Base-by-base conservation (phyloP, 805 yeast genomes). In the Monosporozyma aerobia region DNA sequence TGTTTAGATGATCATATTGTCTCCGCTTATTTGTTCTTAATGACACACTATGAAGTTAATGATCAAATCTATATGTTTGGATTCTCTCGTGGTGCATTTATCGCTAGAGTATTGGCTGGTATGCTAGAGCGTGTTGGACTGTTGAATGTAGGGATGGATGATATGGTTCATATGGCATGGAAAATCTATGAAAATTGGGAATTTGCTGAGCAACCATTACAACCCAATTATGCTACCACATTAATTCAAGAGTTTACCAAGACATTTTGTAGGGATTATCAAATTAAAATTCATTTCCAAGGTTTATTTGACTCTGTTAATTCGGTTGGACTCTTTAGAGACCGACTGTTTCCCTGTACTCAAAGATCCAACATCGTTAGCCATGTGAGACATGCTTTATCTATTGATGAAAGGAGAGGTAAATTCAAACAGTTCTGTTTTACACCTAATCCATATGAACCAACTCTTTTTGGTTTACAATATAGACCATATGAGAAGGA, bases 261-360 rank as follows among this genome's bases (percentile, higher is more conserved):
- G 47, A 78, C 83, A 0, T 83, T 83, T 60, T 75, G 80, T 13
- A 65, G 80, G 48, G 58, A 69, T 4, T 64, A 68, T 5, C 58
- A 64, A 2, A 76, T 80, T 3, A 60, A 59, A 8, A 73, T 83
- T 48, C 75, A 77, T 56, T 81, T 82, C 54, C 77, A 83, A 75
- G 89, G 89, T 0, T 64, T 83, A 19, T 83, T 84, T 76, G 90
- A 83, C 65, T 78, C 87, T 0, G 81, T 83, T 19, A 82, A 81
- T 60, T 81, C 87, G 1, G 82, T 82, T 22, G 89, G 89, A 0
- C 58, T 82, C 9, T 53, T 82, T 3, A 69, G 80, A 44, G 86
- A 82, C 59, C 65, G 79, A 41, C 56, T 79, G 62, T 83, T 82
- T 56, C 87, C 87, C 0, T 80, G 72, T 56, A 73, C 83, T 0